These are phyloP conservation scores for Colletotrichum sp. DNA, from an alignment of 2,329 filamentous ascomycete species.

Conservation along the genomic window DNA sequence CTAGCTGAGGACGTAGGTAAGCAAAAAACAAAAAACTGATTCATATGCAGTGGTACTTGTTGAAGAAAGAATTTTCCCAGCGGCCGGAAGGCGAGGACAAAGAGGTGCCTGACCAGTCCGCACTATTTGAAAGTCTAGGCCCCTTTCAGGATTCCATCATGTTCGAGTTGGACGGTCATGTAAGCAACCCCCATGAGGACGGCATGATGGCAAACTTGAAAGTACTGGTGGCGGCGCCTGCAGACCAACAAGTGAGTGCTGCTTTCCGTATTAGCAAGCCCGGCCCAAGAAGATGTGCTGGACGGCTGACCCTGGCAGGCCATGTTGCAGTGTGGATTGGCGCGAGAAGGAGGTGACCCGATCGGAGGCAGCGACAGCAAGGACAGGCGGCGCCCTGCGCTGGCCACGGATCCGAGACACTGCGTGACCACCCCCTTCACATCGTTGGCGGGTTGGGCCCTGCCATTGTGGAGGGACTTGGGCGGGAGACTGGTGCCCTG, in stretches of 20 bases:
- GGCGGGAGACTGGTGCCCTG: background rate
- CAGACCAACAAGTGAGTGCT: background rate
- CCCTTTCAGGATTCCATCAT: background rate
- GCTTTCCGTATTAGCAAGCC: background rate
- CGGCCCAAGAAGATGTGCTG: background rate
- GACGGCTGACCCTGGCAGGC: constrained; percentile 16
- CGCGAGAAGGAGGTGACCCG: background rate
- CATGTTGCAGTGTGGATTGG: background rate
- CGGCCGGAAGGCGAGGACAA: background rate
- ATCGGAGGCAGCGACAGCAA: background rate
- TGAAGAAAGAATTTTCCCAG: background rate
- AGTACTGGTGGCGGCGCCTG: background rate
- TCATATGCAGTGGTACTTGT: background rate
- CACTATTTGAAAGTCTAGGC: background rate
- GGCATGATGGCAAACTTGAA: background rate
- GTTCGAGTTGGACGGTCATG: background rate
- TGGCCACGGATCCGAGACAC: constrained; percentile 22
- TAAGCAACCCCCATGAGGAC: background rate
- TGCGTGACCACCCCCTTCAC: constrained; percentile 13
- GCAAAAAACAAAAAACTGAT: background rate
- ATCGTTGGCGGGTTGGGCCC: background rate
- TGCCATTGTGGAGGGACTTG: background rate
- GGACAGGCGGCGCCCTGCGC: constrained; percentile 11
- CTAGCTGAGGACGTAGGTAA: background rate
- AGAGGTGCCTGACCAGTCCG: constrained; percentile 8